Conservation (phyloP, 768 basidiomycete species). For the Favolaschia claudopus region DNA sequence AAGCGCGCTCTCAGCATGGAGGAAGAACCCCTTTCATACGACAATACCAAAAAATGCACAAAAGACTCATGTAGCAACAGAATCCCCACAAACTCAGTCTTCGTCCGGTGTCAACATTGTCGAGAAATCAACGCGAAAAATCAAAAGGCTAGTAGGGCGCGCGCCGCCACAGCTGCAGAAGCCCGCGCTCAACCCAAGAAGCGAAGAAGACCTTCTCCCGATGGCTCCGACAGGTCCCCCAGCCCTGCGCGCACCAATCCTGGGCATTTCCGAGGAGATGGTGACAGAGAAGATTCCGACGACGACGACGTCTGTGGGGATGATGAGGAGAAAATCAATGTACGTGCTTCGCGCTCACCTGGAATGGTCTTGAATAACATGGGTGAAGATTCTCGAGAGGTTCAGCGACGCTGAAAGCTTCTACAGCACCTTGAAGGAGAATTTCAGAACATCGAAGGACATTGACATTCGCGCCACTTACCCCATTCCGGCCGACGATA, state of each 20-base stretch:
- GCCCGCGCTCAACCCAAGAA: neutral
- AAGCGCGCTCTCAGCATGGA: neutral
- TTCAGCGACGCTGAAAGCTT: slow-evolving; percentile 4
- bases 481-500: slow-evolving; percentile 20
- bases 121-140: neutral
- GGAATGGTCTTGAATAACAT: too few species aligned
- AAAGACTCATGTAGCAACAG: neutral
- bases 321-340: neutral
- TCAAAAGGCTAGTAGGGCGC: neutral
- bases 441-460: neutral
- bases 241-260: neutral
- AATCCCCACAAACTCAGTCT: neutral
- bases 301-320: slow-evolving; percentile 1
- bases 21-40: neutral
- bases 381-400: neutral
- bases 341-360: neutral
- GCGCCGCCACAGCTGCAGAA: neutral
- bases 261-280: neutral
- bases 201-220: neutral
- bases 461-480: slow-evolving; percentile 34
- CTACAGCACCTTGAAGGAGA: neutral
- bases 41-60: neutral
- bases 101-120: neutral
- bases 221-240: neutral
- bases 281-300: neutral